Percentiles rank a stretch among this genome's conserved stretches.
Conservation (phyloP, 345 rosid genomes). For the Litchi chinensis region DNA sequence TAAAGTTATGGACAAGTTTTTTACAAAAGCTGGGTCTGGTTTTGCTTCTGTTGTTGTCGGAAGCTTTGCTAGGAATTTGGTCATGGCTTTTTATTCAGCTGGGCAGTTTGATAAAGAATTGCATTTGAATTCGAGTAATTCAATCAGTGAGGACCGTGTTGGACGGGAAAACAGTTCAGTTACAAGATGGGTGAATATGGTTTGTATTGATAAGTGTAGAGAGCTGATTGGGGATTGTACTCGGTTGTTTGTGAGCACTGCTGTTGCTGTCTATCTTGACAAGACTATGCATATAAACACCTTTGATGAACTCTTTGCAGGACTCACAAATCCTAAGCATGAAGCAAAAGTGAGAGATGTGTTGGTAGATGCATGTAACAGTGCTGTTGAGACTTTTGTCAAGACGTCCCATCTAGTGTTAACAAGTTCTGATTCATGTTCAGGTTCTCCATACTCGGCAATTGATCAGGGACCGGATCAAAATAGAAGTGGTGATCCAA, state of each 20-base stretch:
- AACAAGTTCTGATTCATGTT: conserved; percentile 27
- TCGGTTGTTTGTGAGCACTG: conserved; percentile 71
- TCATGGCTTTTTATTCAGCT: conserved; percentile 40
- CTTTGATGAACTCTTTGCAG: conserved; percentile 65
- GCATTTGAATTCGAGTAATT: conserved; percentile 16
- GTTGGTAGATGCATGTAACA: conserved; percentile 57
- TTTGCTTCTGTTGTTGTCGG: conserved; percentile 81
- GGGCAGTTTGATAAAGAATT: conserved; percentile 5
- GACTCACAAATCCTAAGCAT: conserved; percentile 76
- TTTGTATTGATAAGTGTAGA: conserved; percentile 49
- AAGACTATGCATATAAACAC: conserved; percentile 65
- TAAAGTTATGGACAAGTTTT: conserved; percentile 63
- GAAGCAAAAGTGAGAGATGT: conserved; percentile 50
- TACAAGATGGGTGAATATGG: conserved; percentile 43
- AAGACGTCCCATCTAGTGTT: conserved; percentile 62
- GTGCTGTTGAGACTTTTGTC: conserved; percentile 66
- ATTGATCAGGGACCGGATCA: conserved; percentile 20
- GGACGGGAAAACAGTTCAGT: conserved; percentile 19
- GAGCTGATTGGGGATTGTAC: conserved; percentile 69
- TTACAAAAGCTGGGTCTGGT: conserved; percentile 64
- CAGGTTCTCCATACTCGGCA: conserved; percentile 17
- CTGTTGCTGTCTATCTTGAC: conserved; percentile 83
- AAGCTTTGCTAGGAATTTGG: conserved; percentile 79
- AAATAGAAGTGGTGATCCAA: conserved; percentile 2
- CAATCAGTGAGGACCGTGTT: background rate